Conservation (phyloP, 371 early-diverging fungal genomes). For the Haplosporangium sp. region DNA sequence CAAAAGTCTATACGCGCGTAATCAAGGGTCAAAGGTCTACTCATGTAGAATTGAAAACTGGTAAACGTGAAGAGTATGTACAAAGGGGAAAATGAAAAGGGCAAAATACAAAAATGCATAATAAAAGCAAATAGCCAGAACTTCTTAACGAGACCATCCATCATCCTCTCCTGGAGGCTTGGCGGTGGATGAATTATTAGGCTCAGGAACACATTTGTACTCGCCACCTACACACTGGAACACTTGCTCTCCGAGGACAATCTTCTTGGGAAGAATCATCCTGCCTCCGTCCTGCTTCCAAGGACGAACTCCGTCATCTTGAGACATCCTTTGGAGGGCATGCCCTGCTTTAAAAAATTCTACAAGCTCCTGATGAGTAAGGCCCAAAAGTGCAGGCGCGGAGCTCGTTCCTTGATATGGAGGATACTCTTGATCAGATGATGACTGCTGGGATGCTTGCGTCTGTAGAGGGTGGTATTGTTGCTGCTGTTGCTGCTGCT, state of each 20-base stretch:
- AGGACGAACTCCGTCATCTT: constrained; percentile 67
- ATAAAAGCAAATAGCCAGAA: neutral
- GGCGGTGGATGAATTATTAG: constrained; percentile 32
- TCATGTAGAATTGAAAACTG: neutral
- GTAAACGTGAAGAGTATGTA: neutral
- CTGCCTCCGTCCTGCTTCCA: constrained; percentile 49
- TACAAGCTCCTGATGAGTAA: constrained; percentile 59
- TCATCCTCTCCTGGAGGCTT: constrained; percentile 49
- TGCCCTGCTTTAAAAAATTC: constrained; percentile 69
- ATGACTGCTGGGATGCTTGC: constrained; percentile 4
- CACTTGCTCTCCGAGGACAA: constrained; percentile 51
- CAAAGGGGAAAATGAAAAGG: constrained; percentile 6
- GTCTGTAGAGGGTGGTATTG: constrained; percentile 18
- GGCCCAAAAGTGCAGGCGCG: constrained; percentile 16
- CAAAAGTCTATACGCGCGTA: neutral
- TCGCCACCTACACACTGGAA: constrained; percentile 55
- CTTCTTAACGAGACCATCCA: constrained; percentile 38
- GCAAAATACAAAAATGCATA: neutral
- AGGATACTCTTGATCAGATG: constrained; percentile 33
- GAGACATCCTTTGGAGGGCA: constrained; percentile 65
- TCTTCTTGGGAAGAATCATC: constrained; percentile 52
- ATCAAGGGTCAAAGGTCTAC: too few relatives aligned
- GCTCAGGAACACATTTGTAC: constrained; percentile 51
- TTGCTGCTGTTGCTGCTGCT: constrained; percentile 19
- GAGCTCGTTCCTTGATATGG: constrained; percentile 15